Evolutionary conservation across 116 monocot species (phyloP), one percentile per base, ranked within the genome.

Genomic region (Dioscorea cayenensis): DNA sequence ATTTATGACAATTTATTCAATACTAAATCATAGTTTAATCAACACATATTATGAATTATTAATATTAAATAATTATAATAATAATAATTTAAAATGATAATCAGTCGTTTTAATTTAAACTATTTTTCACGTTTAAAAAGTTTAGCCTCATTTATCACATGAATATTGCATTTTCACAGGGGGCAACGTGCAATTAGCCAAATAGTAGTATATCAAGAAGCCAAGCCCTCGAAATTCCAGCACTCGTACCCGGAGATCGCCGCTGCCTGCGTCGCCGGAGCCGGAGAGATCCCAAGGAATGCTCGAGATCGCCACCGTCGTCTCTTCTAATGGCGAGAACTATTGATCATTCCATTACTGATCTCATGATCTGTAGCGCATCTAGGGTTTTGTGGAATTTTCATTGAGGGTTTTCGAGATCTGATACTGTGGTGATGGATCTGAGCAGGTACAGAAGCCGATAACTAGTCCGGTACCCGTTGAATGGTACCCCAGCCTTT

Each of bases 381-480:
- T 59, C 59, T 59, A 59, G 59, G 59, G 59, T 59, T 59, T 32
- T 59, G 12, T 10, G 43, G 43, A n/a, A 59, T n/a, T n/a, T 59
- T 59, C 17, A 17, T 21, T 59, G 59, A 6, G 21, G 59, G 17
- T 55, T 62, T 62, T 23, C 21, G 25, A 62, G 62, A 62, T 62
- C 62, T 62, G 22, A 23, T 20, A 3, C 62, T 22, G 2, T 62
- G 6, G 20, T 11, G 21, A 62, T 23, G 23, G 21, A 23, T 23
- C 25, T 11, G 60, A 66, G n/a, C 37, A 66, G 71, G 59, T 80
- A 35, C 65, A 81, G 73, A 86, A 81, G 63, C 64, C 90, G 29
- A 75, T 86, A 52, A 65, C 81, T 43, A 90, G 90, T 64, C 90
- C 90, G 1, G 79, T 90, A 6, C 75, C 90, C 11, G 84, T 84